phyloP scores from a whole-genome alignment of 176 grass and related monocot genomes.

The Bolboschoenus planiculmis region DNA sequence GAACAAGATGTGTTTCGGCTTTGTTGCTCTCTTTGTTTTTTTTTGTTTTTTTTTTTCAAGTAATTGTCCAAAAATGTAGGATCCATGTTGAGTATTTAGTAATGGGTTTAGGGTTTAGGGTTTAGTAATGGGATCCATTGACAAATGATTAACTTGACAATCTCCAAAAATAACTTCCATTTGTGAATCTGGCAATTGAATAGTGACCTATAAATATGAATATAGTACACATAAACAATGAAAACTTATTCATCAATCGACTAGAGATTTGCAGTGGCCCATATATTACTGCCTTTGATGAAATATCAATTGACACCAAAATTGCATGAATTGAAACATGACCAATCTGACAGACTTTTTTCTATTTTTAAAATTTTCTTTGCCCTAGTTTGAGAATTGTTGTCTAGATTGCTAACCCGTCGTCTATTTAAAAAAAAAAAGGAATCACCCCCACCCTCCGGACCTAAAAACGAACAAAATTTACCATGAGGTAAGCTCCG shows the following conservation, averaged over 20 bases:
- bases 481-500: constrained; percentile 95
- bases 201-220: not conserved
- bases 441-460: not conserved
- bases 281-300: not conserved
- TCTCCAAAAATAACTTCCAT: not conserved
- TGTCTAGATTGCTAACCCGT: not conserved
- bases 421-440: not conserved
- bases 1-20: not conserved
- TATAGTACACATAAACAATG: not conserved
- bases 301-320: not conserved
- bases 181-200: not conserved
- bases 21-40: too few species aligned
- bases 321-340: not conserved
- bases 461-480: too few species aligned
- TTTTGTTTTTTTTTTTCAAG: not conserved
- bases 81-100: not conserved
- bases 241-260: not conserved
- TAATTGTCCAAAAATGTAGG: not conserved
- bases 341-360: not conserved
- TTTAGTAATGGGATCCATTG: not conserved
- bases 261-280: not conserved
- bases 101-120: too few species aligned
- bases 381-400: not conserved
- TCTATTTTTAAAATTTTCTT: not conserved
- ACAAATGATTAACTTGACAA: not conserved